A percentile compares a stretch with the other conserved stretches of the same genome.
Conservation (phyloP, 2,329 filamentous ascomycete species). For the Aureobasidium leucospermi region DNA sequence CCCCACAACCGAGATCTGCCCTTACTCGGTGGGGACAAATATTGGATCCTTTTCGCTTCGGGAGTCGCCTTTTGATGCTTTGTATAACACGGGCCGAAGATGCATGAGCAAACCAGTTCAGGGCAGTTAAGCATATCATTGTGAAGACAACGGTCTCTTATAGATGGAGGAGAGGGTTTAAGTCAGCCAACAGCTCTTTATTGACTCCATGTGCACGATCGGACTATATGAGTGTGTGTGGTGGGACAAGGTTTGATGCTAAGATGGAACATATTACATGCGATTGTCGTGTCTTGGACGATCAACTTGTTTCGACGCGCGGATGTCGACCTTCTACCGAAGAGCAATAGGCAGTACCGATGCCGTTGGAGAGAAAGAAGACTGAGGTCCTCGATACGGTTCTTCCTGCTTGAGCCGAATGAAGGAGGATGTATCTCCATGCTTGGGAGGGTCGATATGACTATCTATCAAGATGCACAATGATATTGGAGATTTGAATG, state of each 20-base stretch:
- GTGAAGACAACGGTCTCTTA: neutral
- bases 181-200: no score
- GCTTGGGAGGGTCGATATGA: no score
- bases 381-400: no score
- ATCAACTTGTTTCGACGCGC: neutral
- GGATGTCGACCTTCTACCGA: neutral
- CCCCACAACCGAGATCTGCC: constrained; percentile 2
- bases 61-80: neutral
- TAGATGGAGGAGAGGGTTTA: no score
- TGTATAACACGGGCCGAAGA: neutral
- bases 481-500: no score
- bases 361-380: no score
- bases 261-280: neutral
- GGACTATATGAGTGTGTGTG: neutral
- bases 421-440: no score
- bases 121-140: neutral
- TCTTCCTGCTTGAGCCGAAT: no score
- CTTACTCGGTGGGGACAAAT: neutral
- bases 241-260: neutral
- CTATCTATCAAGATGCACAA: no score
- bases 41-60: neutral
- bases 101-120: neutral
- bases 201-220: no score
- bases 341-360: neutral
- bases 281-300: neutral